phyloP scores from a whole-genome alignment of 1,139 yeast genomes.

The Candida sp. region DNA sequence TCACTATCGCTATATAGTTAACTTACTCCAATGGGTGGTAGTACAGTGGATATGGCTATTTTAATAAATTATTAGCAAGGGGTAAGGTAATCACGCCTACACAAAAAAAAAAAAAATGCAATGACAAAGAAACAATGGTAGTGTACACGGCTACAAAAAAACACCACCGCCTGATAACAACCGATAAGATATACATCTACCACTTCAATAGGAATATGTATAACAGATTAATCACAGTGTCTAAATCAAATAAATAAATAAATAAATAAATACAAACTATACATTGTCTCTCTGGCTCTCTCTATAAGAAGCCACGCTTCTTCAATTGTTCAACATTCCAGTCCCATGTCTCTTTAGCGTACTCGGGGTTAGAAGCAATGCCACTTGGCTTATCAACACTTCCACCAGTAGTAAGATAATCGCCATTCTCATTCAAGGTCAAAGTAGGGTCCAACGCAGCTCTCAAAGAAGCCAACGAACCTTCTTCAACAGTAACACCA shows the following conservation, averaged over 20 bases:
- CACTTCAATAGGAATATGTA: not conserved
- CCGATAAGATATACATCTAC: not conserved
- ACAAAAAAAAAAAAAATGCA: not conserved
- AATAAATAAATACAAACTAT: not conserved
- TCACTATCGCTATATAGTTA: too few species aligned
- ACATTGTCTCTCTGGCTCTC: not conserved
- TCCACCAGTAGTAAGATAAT: slow-evolving; percentile 42
- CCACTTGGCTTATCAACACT: slow-evolving; percentile 24
- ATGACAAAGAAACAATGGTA: not conserved
- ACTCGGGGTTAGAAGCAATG: slow-evolving; percentile 25
- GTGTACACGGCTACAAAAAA: not conserved
- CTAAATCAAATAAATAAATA: too few species aligned
- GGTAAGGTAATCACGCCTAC: not conserved
- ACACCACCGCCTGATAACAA: not conserved
- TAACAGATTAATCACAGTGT: not conserved
- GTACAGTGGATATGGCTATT: too few species aligned
- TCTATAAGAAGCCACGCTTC: slow-evolving; percentile 22
- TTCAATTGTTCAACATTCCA: slow-evolving; percentile 29
- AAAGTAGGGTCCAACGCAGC: slow-evolving; percentile 37
- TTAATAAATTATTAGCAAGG: not conserved
- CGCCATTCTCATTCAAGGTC: slow-evolving; percentile 32
- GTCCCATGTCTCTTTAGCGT: slow-evolving; percentile 34
- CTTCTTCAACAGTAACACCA: slow-evolving; percentile 40
- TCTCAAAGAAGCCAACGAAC: slow-evolving; percentile 35
- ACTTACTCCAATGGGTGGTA: too few species aligned